These are phyloP conservation scores for Phialocephala sp. DNA, from an alignment of 2,329 filamentous ascomycete genomes.

Conservation along the genomic window DNA sequence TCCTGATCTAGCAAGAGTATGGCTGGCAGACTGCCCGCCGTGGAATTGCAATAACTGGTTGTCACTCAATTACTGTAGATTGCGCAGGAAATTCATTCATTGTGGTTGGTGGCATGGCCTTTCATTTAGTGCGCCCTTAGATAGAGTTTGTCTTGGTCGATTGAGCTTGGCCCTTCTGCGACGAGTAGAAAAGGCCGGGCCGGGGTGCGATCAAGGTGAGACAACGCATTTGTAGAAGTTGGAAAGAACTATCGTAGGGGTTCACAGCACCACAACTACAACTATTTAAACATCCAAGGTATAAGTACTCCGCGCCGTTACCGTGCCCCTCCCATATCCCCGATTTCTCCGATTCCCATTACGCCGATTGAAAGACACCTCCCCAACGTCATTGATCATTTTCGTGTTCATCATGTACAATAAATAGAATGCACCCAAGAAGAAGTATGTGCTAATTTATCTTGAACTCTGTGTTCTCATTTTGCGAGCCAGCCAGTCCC, in stretches of 20 bases:
- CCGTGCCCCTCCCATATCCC: slow-evolving; percentile 22
- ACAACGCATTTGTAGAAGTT: slow-evolving; percentile 11
- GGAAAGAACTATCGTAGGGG: slow-evolving; percentile 19
- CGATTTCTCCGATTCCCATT: slow-evolving; percentile 10
- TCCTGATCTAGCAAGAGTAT: background rate
- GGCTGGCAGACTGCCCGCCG: background rate
- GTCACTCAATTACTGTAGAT: slow-evolving; percentile 3
- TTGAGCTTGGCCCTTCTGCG: slow-evolving; percentile 12
- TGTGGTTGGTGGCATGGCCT: background rate
- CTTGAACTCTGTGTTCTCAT: slow-evolving; percentile 52
- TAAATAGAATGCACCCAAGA: background rate
- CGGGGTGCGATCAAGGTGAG: slow-evolving; percentile 18
- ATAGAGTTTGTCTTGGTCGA: slow-evolving; percentile 15
- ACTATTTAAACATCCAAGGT: slow-evolving; percentile 31
- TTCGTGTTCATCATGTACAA: slow-evolving; percentile 41
- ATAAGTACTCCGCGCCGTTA: slow-evolving; percentile 23
- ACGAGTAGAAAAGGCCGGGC: slow-evolving; percentile 4
- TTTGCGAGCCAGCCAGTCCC: slow-evolving; percentile 78
- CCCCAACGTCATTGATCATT: slow-evolving; percentile 37
- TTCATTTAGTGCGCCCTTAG: background rate
- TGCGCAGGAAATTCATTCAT: background rate
- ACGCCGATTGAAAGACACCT: slow-evolving; percentile 19
- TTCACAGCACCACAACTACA: slow-evolving; percentile 5
- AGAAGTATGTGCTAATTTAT: slow-evolving; percentile 12
- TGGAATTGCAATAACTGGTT: background rate